These are phyloP conservation scores for Martensiomyces pterosporus DNA, from an alignment of 192 early-diverging fungal species.

Conservation along the genomic window DNA sequence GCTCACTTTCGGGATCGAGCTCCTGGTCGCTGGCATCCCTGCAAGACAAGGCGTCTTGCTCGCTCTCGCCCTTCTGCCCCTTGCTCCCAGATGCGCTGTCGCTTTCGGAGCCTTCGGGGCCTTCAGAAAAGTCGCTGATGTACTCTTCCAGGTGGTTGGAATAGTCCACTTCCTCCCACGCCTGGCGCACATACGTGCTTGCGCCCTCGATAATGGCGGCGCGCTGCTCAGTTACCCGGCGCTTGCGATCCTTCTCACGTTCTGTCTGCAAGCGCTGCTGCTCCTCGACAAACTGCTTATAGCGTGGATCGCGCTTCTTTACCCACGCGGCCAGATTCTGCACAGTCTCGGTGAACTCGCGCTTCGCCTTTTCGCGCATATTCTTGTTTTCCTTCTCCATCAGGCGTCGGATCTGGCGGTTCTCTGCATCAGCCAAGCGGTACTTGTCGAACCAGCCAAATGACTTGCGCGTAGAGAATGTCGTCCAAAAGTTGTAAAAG, in stretches of 20 bases:
- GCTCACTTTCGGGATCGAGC: conserved; percentile 57
- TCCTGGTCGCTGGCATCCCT: conserved; percentile 14
- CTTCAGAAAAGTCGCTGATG: conserved; percentile 35
- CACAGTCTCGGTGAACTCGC: conserved; percentile 72
- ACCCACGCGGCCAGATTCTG: conserved; percentile 72
- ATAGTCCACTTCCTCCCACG: conserved; percentile 68
- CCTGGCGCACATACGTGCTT: conserved; percentile 60
- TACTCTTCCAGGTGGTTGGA: conserved; percentile 38
- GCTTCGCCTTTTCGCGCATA: conserved; percentile 65
- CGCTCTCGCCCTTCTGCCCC: conserved; percentile 41
- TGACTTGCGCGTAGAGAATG: conserved; percentile 79
- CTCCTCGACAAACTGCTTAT: conserved; percentile 60
- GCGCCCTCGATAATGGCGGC: conserved; percentile 50
- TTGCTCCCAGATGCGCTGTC: no score
- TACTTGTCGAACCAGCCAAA: conserved; percentile 94
- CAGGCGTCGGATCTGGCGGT: conserved; percentile 69
- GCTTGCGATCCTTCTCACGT: conserved; percentile 57
- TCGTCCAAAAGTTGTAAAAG: conserved; percentile 78
- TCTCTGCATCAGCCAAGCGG: conserved; percentile 71
- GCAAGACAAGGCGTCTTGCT: conserved; percentile 22
- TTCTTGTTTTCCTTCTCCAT: conserved; percentile 95
- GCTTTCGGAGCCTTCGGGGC: conserved; percentile 17
- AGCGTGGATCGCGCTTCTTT: conserved; percentile 88
- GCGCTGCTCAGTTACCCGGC: conserved; percentile 57
- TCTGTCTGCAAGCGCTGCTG: conserved; percentile 54